Percentiles rank a stretch among this genome's conserved stretches.
These are phyloP conservation scores for Penicillium sp. DNA, from an alignment of 2,329 filamentous ascomycete species.

Conservation along the genomic window DNA sequence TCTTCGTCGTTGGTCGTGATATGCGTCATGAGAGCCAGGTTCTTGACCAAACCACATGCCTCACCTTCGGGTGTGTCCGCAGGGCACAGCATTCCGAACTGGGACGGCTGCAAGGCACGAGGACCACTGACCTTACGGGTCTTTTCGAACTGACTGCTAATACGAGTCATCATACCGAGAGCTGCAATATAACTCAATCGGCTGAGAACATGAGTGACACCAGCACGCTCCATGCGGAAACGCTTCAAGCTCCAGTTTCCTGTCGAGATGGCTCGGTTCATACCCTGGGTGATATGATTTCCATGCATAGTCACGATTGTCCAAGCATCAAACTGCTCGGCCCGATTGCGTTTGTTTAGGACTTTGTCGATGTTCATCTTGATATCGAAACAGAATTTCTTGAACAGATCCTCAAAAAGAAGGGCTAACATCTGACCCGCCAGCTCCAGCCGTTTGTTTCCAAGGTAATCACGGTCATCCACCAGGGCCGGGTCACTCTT, in stretches of 20 bases:
- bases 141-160: slow-evolving; percentile 98
- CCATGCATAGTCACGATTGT: slow-evolving; percentile 80
- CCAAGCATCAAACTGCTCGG: slow-evolving; percentile 81
- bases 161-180: slow-evolving; percentile 98
- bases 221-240: slow-evolving; percentile 97
- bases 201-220: slow-evolving; percentile 94
- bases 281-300: slow-evolving; percentile 82
- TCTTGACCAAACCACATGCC: slow-evolving; percentile 96
- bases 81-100: slow-evolving; percentile 96
- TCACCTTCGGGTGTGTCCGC: slow-evolving; percentile 98
- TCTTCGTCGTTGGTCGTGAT: slow-evolving; percentile 97
- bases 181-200: slow-evolving; percentile 94
- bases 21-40: slow-evolving; percentile 96
- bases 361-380: slow-evolving; percentile 95
- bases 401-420: slow-evolving; percentile 96
- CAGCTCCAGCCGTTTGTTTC: slow-evolving; percentile 92
- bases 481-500: slow-evolving; percentile 84
- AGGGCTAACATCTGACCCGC: slow-evolving; percentile 91
- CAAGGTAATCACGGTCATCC: slow-evolving; percentile 95
- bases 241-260: slow-evolving; percentile 98
- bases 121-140: slow-evolving; percentile 95
- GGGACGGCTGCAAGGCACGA: slow-evolving; percentile 90
- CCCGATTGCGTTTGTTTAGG: slow-evolving; percentile 87
- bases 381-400: slow-evolving; percentile 84
- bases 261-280: slow-evolving; percentile 94